Evolutionary conservation across 805 yeast species (phyloP).

Genomic region (Saccharomycopsis schoenii): DNA sequence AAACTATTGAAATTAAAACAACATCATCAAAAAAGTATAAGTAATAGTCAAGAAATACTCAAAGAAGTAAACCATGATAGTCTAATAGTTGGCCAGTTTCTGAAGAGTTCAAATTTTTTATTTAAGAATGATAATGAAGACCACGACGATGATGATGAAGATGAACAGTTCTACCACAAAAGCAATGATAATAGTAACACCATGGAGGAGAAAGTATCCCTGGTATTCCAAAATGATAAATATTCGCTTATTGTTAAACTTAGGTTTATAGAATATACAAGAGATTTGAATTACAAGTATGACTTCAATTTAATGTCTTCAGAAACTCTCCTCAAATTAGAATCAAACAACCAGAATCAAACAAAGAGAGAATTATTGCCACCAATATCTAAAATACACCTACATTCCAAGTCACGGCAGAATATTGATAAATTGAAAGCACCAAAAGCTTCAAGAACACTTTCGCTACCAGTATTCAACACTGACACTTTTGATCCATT

Average conservation of each 20-base stretch:
- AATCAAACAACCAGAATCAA: background rate
- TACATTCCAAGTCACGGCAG: background rate
- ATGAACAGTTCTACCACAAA: background rate
- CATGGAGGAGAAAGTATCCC: background rate
- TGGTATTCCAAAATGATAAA: background rate
- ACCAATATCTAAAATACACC: background rate
- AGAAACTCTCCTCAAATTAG: background rate
- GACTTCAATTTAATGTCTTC: background rate
- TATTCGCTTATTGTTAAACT: slow-evolving; percentile 11
- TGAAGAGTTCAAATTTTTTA: slow-evolving; percentile 6
- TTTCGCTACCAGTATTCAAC: slow-evolving; percentile 15
- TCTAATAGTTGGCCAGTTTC: slow-evolving; percentile 5
- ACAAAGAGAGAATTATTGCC: background rate
- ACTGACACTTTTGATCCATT: background rate
- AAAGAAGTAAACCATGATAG: background rate
- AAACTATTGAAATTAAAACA: background rate
- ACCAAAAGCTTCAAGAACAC: slow-evolving; percentile 16
- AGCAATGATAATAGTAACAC: background rate
- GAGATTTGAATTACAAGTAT: slow-evolving; percentile 1
- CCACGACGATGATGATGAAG: background rate
- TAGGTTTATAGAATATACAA: slow-evolving; percentile 9
- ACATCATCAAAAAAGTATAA: background rate
- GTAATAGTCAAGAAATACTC: background rate
- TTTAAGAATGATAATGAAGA: background rate
- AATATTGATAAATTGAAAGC: slow-evolving; percentile 1